phyloP scores from a whole-genome alignment of 2,329 filamentous ascomycete genomes.

The Thermomyces lanuginosus region DNA sequence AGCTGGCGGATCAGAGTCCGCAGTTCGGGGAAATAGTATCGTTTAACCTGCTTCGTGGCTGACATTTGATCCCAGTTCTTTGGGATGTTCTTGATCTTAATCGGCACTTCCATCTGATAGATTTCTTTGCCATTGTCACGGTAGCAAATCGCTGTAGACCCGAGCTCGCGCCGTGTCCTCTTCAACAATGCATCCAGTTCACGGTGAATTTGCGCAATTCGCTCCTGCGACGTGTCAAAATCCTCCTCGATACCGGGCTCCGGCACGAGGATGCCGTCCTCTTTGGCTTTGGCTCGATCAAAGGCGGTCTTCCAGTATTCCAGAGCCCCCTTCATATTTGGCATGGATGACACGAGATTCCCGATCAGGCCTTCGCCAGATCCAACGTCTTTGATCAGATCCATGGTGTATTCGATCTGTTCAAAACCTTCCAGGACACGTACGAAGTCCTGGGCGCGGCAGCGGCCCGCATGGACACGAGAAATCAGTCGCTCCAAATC shows the following conservation, averaged over 20 bases:
- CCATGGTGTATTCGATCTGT: constrained; percentile 90
- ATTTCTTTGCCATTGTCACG: constrained; percentile 90
- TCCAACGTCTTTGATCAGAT: constrained; percentile 55
- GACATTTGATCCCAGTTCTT: constrained; percentile 93
- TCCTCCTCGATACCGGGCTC: constrained; percentile 77
- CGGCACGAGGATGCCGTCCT: constrained; percentile 69
- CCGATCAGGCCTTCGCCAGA: constrained; percentile 72
- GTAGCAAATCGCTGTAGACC: constrained; percentile 56
- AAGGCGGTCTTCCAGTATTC: constrained; percentile 85
- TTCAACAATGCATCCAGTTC: constrained; percentile 57
- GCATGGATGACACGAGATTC: constrained; percentile 70
- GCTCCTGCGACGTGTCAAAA: constrained; percentile 69
- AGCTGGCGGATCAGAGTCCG: constrained; percentile 67
- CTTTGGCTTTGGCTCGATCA: constrained; percentile 61
- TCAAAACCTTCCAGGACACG: constrained; percentile 90
- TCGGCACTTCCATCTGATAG: constrained; percentile 81
- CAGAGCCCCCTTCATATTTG: constrained; percentile 57
- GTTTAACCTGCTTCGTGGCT: constrained; percentile 72
- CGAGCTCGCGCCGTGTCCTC: constrained; percentile 55
- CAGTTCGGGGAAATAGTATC: constrained; percentile 82
- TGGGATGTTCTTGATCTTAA: constrained; percentile 67
- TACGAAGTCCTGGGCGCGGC: constrained; percentile 81
- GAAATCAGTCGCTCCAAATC: constrained; percentile 90
- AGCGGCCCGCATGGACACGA: constrained; percentile 80
- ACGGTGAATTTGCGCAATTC: constrained; percentile 57